Base-by-base conservation (phyloP, 768 basidiomycete genomes). In the Lentinus tigrinus region DNA sequence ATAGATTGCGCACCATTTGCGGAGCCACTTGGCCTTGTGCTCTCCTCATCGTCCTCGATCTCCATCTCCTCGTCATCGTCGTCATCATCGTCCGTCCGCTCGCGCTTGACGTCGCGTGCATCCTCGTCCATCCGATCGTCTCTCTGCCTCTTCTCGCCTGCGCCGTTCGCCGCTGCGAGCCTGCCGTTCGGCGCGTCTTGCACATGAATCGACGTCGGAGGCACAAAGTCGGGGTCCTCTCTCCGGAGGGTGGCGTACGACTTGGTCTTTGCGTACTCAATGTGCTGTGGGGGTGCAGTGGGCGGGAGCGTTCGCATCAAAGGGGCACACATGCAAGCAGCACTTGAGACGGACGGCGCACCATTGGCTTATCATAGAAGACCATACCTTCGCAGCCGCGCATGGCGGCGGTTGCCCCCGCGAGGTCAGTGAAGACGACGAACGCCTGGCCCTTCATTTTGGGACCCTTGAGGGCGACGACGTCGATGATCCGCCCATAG, bases 391-490 rank as follows among this genome's bases (percentile, higher is more conserved):
- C 90, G 69, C 95, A 89, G 46, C 89, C 93, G 48, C 96, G 83
- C 85, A 98, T 82, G 36, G 96, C 96, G 53, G 93, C 85, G 5
- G 96, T 98, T 57, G 94, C 93, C 53, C 87, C 85, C 10, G 91
- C 84, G 49, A 96, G 85, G 75, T 98, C 96, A 50, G 85, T 82
- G 75, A 97, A 98, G 66, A 96, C 94, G 68, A 98, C 87, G 74
- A 97, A 98, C 1, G 96, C 96, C 74, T 97, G 95, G 21, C 95
- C 95, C 63, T 88, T 84, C 87, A 91, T 93, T 73, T 87, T 90
- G 57, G 83, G 76, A 69, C 80, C 84, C 73, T 96, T 95, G 24
- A 89, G 85, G 23, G 95, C 95, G 57, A 98, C 83, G 58, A 98
- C 85, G 72, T 98, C 96, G 77, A 98, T 84, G 57, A 98, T 79